Percentiles rank a stretch among this genome's conserved stretches.
Evolutionary conservation across 306 rosid genomes (phyloP).

Genomic region (Lagenaria siceraria): DNA sequence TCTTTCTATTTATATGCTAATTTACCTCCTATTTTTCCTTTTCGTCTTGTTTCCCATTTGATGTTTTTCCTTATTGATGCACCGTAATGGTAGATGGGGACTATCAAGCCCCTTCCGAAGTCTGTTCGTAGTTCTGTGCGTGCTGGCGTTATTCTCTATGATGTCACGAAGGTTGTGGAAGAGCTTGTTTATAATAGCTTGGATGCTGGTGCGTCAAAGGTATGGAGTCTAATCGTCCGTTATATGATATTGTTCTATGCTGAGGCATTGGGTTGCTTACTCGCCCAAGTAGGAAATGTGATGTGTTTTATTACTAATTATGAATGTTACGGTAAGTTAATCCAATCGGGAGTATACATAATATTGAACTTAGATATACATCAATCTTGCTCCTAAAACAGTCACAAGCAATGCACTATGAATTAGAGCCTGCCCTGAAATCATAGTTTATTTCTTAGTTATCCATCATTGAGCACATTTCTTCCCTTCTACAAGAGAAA

Average conservation of each 20-base stretch:
- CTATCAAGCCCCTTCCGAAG: conserved; percentile 42
- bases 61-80: conserved; percentile 1
- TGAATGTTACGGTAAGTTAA: not conserved
- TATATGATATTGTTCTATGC: not conserved
- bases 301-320: not conserved
- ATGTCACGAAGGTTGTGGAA: conserved; percentile 63
- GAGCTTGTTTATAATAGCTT: conserved; percentile 74
- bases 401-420: not conserved
- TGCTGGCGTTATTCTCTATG: conserved; percentile 50
- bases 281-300: not conserved
- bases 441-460: not conserved
- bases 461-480: not conserved
- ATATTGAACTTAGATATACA: not conserved
- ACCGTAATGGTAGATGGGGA: conserved; percentile 32
- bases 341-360: not conserved
- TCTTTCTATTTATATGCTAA: not conserved
- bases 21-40: not conserved
- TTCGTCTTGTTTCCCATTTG: not conserved
- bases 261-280: not conserved
- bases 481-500: not conserved
- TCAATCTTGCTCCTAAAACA: not conserved
- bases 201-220: conserved; percentile 69
- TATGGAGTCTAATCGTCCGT: not conserved
- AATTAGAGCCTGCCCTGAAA: not conserved
- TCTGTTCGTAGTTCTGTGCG: conserved; percentile 54